Conservation (phyloP, 768 basidiomycete species). For the Exidia glandulosa region DNA sequence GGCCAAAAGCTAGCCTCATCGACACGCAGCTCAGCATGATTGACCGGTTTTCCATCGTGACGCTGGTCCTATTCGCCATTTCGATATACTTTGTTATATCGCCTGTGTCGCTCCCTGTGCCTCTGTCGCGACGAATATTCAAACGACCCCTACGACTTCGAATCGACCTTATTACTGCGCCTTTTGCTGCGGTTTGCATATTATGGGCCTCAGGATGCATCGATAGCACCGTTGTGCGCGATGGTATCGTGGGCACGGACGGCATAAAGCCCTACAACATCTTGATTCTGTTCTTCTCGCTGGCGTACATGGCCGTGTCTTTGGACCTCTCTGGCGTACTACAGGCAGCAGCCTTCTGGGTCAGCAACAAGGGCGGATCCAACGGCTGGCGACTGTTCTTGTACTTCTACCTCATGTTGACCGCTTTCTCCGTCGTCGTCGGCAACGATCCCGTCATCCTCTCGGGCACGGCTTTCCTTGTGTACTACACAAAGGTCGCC, state of each 20-base stretch:
- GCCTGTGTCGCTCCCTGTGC: slow-evolving; percentile 21
- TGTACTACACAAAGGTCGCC: slow-evolving; percentile 72
- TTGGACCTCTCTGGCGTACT: slow-evolving; percentile 84
- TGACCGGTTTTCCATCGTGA: not conserved
- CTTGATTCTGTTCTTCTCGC: slow-evolving; percentile 80
- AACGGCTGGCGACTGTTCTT: slow-evolving; percentile 65
- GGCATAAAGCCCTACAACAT: slow-evolving; percentile 87
- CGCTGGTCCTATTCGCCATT: not conserved
- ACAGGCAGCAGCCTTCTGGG: slow-evolving; percentile 80
- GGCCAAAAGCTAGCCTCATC: no score
- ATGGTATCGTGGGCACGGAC: slow-evolving; percentile 71
- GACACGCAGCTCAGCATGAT: not conserved
- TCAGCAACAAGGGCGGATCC: slow-evolving; percentile 65
- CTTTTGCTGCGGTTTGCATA: slow-evolving; percentile 28
- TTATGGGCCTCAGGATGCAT: slow-evolving; percentile 28
- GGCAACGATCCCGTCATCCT: slow-evolving; percentile 94
- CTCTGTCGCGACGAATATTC: slow-evolving; percentile 3
- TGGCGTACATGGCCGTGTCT: slow-evolving; percentile 86
- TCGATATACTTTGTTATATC: slow-evolving; percentile 24
- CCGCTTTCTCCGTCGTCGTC: slow-evolving; percentile 62
- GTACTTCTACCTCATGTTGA: slow-evolving; percentile 78
- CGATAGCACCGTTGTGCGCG: slow-evolving; percentile 37
- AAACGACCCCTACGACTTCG: slow-evolving; percentile 9
- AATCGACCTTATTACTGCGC: slow-evolving; percentile 23
- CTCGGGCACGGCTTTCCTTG: slow-evolving; percentile 81